Evolutionary conservation across 2,329 filamentous ascomycete species (phyloP), one percentile per base, ranked within the genome.

Genomic region (Fusarium devonianum): DNA sequence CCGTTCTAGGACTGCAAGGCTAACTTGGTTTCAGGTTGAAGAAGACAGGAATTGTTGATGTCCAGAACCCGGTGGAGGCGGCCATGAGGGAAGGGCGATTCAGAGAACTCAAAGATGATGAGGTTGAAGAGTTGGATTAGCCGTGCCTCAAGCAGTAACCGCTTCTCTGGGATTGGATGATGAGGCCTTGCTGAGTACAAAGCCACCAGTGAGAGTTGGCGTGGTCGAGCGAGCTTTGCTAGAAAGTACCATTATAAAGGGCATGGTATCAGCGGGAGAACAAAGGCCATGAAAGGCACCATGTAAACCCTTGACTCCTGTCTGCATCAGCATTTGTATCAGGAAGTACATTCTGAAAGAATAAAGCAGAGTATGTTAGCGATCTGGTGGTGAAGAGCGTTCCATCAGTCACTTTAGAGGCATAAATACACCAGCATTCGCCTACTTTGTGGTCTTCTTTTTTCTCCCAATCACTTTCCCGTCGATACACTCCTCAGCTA

Each of bases 41-140:
- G 68, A 83, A 82, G 54, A 94, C 86, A 9, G 91, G 91, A 3
- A 78, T 95, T 5, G 78, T 95, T 22, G 78, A 88, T 57, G 84
- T 94, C 11, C 81, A 91, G 70, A 95, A 95, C 67, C 91, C 90
- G 0, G 85, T 95, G 2, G 82, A 85, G 48, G 77, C 84, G 62
- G 89, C 89, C 1, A 74, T 85, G 46, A 81, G 83, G 34, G 83
- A 88, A 57, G 90, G 90, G 1, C 76, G 86, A 42, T 84, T 92
- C 42, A 79, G 91, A 65, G 86, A 92, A 64, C 67, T 92, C 29
- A 63, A 79, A 12, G 82, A 84, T 43, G 82, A 85, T 51, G 71
- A 72, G 14, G 69, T 75, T 10, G 75, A 76, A 30, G 74, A 78
- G 43, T 50, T 75, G 45, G 74, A 78, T 28, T 67, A 23, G 62